phyloP scores from a whole-genome alignment of 768 basidiomycete genomes.

The Macrolepiota albuminosa region DNA sequence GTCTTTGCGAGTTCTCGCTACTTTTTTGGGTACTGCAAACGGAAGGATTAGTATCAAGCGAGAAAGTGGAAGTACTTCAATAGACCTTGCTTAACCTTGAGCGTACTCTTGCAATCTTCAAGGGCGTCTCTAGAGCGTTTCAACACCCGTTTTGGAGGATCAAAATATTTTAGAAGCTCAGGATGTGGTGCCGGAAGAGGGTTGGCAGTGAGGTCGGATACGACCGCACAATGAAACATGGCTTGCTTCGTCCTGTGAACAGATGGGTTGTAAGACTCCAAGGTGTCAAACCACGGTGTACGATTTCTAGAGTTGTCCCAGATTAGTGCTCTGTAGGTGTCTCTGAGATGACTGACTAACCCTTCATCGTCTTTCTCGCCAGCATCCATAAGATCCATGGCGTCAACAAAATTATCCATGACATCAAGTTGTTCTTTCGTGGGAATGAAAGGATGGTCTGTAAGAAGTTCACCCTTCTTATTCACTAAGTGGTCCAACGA shows the following conservation, averaged over 20 bases:
- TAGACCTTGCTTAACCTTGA: conserved; percentile 79
- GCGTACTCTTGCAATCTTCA: conserved; percentile 54
- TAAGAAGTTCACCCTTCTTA: conserved; percentile 69
- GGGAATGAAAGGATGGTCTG: conserved; percentile 78
- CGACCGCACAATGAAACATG: conserved; percentile 82
- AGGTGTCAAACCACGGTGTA: conserved; percentile 71
- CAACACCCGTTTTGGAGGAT: conserved; percentile 65
- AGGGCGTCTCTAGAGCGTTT: conserved; percentile 54
- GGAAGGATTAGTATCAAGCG: background rate
- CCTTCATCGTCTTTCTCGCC: conserved; percentile 76
- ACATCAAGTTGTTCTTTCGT: conserved; percentile 70
- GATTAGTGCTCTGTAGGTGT: background rate
- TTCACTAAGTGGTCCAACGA: conserved; percentile 71
- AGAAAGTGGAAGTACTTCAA: background rate
- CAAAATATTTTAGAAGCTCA: conserved; percentile 78
- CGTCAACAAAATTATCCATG: conserved; percentile 86
- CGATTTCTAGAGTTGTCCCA: conserved; percentile 39
- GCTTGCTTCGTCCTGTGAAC: conserved; percentile 92
- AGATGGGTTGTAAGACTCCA: conserved; percentile 81
- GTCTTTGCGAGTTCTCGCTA: conserved; percentile 51
- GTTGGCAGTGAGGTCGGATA: conserved; percentile 63
- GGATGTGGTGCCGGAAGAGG: conserved; percentile 86
- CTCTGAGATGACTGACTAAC: conserved; percentile 32
- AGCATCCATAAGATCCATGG: conserved; percentile 80
- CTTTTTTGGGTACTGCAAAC: conserved; percentile 57